Conservation (phyloP, 179 eudicot genomes). For the Spergularia azorica region DNA sequence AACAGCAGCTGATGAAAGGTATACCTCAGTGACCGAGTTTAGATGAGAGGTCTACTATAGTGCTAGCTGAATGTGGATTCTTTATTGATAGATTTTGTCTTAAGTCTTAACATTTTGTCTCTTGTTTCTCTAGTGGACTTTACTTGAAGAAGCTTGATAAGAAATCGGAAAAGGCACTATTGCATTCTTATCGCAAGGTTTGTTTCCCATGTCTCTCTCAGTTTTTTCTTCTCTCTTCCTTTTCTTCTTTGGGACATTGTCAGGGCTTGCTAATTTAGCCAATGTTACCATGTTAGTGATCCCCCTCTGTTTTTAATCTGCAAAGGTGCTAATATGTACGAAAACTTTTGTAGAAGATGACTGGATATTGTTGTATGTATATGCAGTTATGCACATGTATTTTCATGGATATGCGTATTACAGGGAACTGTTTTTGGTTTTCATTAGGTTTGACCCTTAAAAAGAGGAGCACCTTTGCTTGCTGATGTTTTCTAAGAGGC, state of each 20-base stretch:
- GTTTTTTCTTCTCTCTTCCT: slow-evolving; percentile 10
- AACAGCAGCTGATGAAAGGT: slow-evolving; percentile 86
- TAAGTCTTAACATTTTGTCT: slow-evolving; percentile 20
- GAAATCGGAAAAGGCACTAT: slow-evolving; percentile 83
- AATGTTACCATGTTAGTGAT: background rate
- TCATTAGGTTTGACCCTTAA: background rate
- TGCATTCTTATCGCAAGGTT: slow-evolving; percentile 97
- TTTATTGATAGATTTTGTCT: background rate
- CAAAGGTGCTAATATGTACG: background rate
- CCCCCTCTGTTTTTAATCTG: background rate
- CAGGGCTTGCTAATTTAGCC: slow-evolving; percentile 10
- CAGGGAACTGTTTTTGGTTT: background rate
- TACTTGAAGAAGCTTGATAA: slow-evolving; percentile 85
- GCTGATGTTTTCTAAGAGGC: background rate
- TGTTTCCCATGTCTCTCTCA: slow-evolving; percentile 3
- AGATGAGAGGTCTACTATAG: slow-evolving; percentile 1
- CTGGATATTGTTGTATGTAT: background rate
- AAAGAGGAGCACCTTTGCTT: background rate
- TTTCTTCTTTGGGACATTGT: background rate
- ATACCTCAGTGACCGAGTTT: slow-evolving; percentile 18
- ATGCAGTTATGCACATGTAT: background rate
- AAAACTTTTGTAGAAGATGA: background rate
- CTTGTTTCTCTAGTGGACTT: slow-evolving; percentile 66
- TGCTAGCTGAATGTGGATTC: background rate
- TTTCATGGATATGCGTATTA: background rate